Percentiles rank a stretch among this genome's conserved stretches.
phyloP scores from a whole-genome alignment of 257 asterid species.

The Rauvolfia tetraphylla region DNA sequence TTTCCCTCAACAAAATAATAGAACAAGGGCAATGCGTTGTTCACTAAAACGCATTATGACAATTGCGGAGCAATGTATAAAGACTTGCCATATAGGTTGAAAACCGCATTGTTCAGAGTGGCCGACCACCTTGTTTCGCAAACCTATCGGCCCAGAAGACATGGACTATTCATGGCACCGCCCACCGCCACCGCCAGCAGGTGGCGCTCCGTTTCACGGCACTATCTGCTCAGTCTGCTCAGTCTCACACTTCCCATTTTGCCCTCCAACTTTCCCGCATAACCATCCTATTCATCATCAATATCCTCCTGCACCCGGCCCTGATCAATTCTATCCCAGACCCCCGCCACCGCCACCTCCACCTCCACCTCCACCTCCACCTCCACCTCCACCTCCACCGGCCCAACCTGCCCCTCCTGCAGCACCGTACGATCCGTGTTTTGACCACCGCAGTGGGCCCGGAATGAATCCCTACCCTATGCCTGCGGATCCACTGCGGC shows the following conservation, averaged over 20 bases:
- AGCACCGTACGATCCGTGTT: conserved; percentile 53
- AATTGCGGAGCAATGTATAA: no score
- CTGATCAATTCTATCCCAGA: conserved; percentile 33
- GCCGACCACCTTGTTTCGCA: background rate
- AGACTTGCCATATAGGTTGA: no score
- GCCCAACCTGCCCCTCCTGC: conserved; percentile 39
- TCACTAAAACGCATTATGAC: no score
- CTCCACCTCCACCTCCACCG: conserved; percentile 29
- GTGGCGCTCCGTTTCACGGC: conserved; percentile 13
- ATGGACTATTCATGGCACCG: conserved; percentile 27
- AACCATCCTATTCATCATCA: conserved; percentile 31
- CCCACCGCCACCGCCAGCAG: conserved; percentile 15
- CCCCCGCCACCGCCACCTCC: no score
- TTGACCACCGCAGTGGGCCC: conserved; percentile 49
- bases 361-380: conserved; percentile 31
- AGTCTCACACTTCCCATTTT: conserved; percentile 59
- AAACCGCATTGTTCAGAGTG: no score
- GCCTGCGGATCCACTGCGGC: conserved; percentile 33
- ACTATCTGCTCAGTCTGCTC: conserved; percentile 37
- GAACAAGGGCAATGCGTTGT: no score
- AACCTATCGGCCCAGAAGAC: background rate
- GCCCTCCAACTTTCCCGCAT: conserved; percentile 45
- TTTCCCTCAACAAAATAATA: no score
- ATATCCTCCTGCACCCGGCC: conserved; percentile 23
- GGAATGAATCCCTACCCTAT: conserved; percentile 31